Base-by-base conservation (phyloP, 306 rosid species). In the Arachis hypogaea region DNA sequence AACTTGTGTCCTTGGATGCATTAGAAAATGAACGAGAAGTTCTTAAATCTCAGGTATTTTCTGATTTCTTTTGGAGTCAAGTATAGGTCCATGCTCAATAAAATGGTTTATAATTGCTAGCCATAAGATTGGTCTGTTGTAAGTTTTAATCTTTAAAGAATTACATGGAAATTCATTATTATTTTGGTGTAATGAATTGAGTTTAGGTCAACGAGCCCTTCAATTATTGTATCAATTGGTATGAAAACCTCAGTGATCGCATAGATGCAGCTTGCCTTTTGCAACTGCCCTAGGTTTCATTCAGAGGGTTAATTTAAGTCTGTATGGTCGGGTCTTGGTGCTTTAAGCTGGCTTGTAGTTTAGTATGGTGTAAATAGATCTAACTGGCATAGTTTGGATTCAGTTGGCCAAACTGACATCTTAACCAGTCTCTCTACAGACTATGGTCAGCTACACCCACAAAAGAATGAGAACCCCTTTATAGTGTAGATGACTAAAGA, bases 41-140 rank as follows among this genome's bases (percentile, higher is more conserved):
- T 77, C 96, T 93, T 8, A 88, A 85, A 75, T 91, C 98, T 85
- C 96, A 93, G 97, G 98, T 93, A 82, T 78, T 66, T 66, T 44
- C 6, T 75, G 5, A 67, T 69, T 69, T 69, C 29, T 42, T 57
- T 41, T 67, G 46, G 44, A 47, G 59, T 63, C 18, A 64, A 36
- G 56, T 28, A 7, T 54, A 64, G 50, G n/a, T 30, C 63, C 41
- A 45, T 63, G 46, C 66, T 47, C 38, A 52, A 40, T 46, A 43
- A 47, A 28, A 28, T 58, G 50, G 47, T 60, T 62, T 44, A 9
- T 40, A 47, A 49, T 77, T 77, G 58, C 54, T 56, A 22, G 7
- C n/a, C 7, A 64, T 59, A 29, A 68, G 65, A 60, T 45, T 77
- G 7, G n/a, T 77, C 28, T 59, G 63, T 59, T 42, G 9, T 47